Evolutionary conservation across 148 eudicot genomes (phyloP), one percentile per base, ranked within the genome.

Genomic region (Suaeda aralocaspica): DNA sequence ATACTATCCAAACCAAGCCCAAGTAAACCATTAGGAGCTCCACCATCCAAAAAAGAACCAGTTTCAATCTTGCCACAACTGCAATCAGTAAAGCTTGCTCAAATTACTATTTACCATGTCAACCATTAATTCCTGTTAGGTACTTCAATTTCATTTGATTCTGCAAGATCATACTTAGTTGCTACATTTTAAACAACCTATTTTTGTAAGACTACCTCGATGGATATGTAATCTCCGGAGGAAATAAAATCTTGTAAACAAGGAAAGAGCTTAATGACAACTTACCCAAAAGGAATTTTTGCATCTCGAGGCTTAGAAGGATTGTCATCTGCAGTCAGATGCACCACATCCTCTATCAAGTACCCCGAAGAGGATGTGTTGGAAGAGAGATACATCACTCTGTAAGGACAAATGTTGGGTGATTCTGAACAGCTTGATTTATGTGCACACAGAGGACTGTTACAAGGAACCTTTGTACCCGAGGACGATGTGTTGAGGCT

Each of bases 11-110:
- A 72, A 46, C 97, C 97, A 5, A 94, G 91, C 61, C 98, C 98
- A 69, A 94, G 84, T 51, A 94, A 79, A 70, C 98, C 98, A 70
- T 94, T 94, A 6, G 92, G 90, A 72, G 96, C 98, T 42, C 88
- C 98, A 57, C 87, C 88, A n/a, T 77, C 66, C 74, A 91, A 82
- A 75, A 94, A 91, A 39, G 85, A 79, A 68, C 98, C 98, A 48
- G 98, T 93, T 72, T 91, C 88, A 22, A 70, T 42, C 66, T 79
- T 80, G 56, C 98, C 98, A 75, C 98, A 93, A 21, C 98, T 93
- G 86, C 76, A 78, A 14, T 63, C 52, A 68, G 24, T 57, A 45
- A 68, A 52, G 36, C 70, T 58, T 41, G 12, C 42, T 68, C 42
- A 59, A 33, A 15, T 60, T 41, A 67, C 2, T 34, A 52, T 21